Evolutionary conservation across 441 rosid genomes (phyloP).

Genomic region (Dalechampia spathulata): DNA sequence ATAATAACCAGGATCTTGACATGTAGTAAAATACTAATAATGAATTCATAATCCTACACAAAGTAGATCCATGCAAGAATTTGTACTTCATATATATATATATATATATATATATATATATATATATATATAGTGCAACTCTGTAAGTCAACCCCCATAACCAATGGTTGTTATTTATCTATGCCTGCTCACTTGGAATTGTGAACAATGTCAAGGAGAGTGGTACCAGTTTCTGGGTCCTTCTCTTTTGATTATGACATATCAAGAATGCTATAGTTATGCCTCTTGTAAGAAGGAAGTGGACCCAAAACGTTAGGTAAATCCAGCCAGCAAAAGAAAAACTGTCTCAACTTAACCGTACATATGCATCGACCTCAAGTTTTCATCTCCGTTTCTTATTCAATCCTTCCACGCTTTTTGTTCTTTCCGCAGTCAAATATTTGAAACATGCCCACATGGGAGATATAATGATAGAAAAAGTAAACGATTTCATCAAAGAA

Average conservation of each 20-base stretch:
- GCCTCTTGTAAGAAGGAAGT: not conserved
- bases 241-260: conserved; percentile 1
- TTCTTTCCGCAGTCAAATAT: conserved; percentile 2
- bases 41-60: no score
- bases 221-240: not conserved
- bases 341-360: not conserved
- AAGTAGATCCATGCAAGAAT: no score
- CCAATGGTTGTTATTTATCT: no score
- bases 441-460: not conserved
- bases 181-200: no score
- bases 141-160: no score
- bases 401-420: not conserved
- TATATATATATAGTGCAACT: no score
- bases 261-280: conserved; percentile 5
- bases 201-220: not conserved
- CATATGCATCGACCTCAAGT: conserved; percentile 7
- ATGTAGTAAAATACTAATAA: no score
- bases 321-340: conserved; percentile 5
- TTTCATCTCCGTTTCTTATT: conserved; percentile 2
- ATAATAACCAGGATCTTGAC: no score
- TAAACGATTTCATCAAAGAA: not conserved
- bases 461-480: not conserved
- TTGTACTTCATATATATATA: no score
- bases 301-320: conserved; percentile 12
- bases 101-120: no score